Percentiles rank a stretch among this genome's conserved stretches.
Conservation (phyloP, 257 asterid genomes). For the Linderniella brevidens region DNA sequence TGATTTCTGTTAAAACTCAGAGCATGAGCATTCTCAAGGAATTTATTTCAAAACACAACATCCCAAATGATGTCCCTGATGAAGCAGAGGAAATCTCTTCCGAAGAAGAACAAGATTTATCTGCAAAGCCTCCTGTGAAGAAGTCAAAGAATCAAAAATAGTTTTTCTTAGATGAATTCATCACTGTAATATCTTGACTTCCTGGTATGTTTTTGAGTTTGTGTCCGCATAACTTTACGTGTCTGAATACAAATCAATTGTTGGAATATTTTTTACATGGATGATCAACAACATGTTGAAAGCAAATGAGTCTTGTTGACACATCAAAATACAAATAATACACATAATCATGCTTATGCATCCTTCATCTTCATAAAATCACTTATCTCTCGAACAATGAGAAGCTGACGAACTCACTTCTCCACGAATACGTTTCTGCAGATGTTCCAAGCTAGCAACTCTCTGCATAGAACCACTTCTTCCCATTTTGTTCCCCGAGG, state of each 20-base stretch:
- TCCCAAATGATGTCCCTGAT: slow-evolving; percentile 75
- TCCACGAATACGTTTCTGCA: slow-evolving; percentile 45
- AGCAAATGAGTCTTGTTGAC: no score
- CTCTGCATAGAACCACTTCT: slow-evolving; percentile 55
- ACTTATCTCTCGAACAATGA: no score
- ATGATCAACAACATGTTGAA: no score
- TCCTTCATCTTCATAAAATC: no score
- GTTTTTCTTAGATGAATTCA: slow-evolving; percentile 1
- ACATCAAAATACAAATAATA: no score
- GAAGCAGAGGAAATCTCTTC: slow-evolving; percentile 69
- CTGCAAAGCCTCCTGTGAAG: slow-evolving; percentile 45
- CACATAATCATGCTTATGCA: no score
- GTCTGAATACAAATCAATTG: no score
- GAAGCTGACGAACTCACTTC: no score
- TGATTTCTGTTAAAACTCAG: slow-evolving; percentile 59
- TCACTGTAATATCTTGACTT: no score
- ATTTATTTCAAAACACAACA: slow-evolving; percentile 64
- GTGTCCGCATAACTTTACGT: no score
- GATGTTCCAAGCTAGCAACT: slow-evolving; percentile 91
- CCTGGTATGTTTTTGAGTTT: no score
- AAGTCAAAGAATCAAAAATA: slow-evolving; percentile 54
- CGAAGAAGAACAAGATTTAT: slow-evolving; percentile 42
- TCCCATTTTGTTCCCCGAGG: slow-evolving; percentile 4
- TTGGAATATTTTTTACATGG: no score
- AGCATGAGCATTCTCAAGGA: slow-evolving; percentile 77